A percentile compares a stretch with the other conserved stretches of the same genome.
Conservation (phyloP, 2,329 filamentous ascomycete genomes). For the Ascochyta koolunga region DNA sequence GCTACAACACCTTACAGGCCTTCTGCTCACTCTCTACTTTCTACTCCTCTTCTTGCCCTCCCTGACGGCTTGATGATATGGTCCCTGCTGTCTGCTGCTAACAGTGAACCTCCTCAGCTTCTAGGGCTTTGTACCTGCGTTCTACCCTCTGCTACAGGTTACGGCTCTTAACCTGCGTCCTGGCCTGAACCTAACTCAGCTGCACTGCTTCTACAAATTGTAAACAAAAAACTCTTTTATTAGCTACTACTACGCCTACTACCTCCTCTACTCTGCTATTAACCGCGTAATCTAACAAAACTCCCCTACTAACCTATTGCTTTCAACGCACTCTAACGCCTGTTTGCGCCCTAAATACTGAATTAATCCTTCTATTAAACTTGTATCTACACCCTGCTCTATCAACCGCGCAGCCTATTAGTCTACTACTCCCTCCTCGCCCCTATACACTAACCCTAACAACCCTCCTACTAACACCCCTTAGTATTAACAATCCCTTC, state of each 20-base stretch:
- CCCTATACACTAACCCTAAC: constrained; percentile 4
- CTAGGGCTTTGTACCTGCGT: background rate
- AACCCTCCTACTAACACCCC: constrained; percentile 10
- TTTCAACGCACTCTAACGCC: constrained; percentile 5
- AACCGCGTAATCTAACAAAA: constrained; percentile 15
- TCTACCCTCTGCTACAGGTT: background rate
- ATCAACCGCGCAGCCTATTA: background rate
- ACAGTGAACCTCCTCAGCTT: background rate
- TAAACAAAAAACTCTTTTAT: constrained; percentile 5
- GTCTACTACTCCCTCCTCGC: background rate
- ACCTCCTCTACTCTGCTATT: constrained; percentile 5
- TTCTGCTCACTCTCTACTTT: background rate
- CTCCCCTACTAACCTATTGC: constrained; percentile 14
- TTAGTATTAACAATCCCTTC: constrained; percentile 8
- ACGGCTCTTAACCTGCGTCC: background rate
- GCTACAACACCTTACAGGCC: background rate
- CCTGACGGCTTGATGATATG: background rate
- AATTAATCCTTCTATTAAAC: constrained; percentile 3
- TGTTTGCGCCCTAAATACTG: constrained; percentile 9
- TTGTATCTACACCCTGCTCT: background rate
- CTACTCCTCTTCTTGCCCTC: background rate
- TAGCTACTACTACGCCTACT: background rate
- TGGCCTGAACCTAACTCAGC: background rate
- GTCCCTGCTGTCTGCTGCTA: background rate
- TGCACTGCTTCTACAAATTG: background rate